Base-by-base conservation (phyloP, 169 alveolate species). In the Babesia divergens region DNA sequence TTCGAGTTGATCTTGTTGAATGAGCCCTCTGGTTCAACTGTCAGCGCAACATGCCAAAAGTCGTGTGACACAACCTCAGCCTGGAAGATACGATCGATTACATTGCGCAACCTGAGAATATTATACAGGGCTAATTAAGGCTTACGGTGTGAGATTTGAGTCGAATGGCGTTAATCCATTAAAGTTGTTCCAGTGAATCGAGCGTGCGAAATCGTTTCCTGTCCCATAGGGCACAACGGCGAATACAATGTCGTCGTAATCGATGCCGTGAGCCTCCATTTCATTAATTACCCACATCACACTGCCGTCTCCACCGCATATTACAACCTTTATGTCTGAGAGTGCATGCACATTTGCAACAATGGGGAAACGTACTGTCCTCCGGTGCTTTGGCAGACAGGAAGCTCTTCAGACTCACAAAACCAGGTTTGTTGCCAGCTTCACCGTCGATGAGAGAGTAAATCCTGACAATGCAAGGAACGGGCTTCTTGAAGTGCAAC, bases 281-380 rank as follows among this genome's bases (percentile, higher is more conserved):
- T 93, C 97, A 50, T 82, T 75, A 4, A 94, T 70, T 35, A 93
- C 89, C 98, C 98, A 94, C 89, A 94, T 90, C 14, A 94, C 91
- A 6, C 97, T 94, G n/a, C 98, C 98, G 80, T 95, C 98, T 9
- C 98, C 98, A 13, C 98, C 98, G 18, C 96, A 96, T 20, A 91
- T 95, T n/a, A 95, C 84, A 11, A 87, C 93, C 58, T 90, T 77
- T 9, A 86, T 68, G 18, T 24, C 88, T 40, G 37, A 29, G 9
- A 16, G 29, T 29, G 8, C 8, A 22, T 54, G 2, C 6, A 1
- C 38, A 53, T 13, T 0, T 6, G 34, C 0, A 22, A 13, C 6
- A 24, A 14, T 46, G 34, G 38, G n/a, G n/a, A n/a, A 13, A 46
- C 72, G 44, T 29, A 49, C 66, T 2, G 76, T 43, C 56, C 24